phyloP scores from a whole-genome alignment of 331 rosid species.

The Phaseolus coccineus region DNA sequence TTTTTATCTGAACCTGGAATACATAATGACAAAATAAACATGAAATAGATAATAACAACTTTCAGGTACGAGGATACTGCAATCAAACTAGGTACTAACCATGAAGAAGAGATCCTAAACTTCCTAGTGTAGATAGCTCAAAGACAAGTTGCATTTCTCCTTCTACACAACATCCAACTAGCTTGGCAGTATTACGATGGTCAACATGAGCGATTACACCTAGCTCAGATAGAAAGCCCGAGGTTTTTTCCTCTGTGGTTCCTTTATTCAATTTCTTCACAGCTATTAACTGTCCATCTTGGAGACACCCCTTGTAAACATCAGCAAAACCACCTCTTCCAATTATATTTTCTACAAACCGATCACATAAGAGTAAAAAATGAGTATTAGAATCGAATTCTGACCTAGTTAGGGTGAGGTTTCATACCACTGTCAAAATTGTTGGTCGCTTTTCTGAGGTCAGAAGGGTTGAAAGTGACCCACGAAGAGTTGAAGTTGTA shows the following conservation, averaged over 20 bases:
- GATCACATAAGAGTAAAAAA: slow-evolving; percentile 9
- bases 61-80: slow-evolving; percentile 26
- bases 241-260: slow-evolving; percentile 72
- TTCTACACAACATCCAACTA: slow-evolving; percentile 81
- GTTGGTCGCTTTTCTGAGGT: slow-evolving; percentile 73
- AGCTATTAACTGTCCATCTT: slow-evolving; percentile 73
- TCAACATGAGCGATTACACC: slow-evolving; percentile 90
- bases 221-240: slow-evolving; percentile 79
- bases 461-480: slow-evolving; percentile 64
- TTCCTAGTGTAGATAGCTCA: slow-evolving; percentile 71
- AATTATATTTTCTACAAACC: slow-evolving; percentile 68
- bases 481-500: slow-evolving; percentile 63
- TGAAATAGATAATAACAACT: background rate
- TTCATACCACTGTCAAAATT: slow-evolving; percentile 69
- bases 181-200: slow-evolving; percentile 88
- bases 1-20: slow-evolving; percentile 63
- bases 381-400: background rate
- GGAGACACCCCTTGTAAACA: slow-evolving; percentile 75
- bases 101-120: slow-evolving; percentile 83
- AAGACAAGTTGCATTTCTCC: slow-evolving; percentile 88
- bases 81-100: slow-evolving; percentile 54
- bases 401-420: background rate
- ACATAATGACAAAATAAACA: background rate
- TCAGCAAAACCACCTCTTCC: slow-evolving; percentile 91
- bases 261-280: slow-evolving; percentile 82